A percentile compares a stretch with the other conserved stretches of the same genome.
These are phyloP conservation scores for Yarrowia galli DNA, from an alignment of 1,139 yeast genomes.

Conservation along the genomic window DNA sequence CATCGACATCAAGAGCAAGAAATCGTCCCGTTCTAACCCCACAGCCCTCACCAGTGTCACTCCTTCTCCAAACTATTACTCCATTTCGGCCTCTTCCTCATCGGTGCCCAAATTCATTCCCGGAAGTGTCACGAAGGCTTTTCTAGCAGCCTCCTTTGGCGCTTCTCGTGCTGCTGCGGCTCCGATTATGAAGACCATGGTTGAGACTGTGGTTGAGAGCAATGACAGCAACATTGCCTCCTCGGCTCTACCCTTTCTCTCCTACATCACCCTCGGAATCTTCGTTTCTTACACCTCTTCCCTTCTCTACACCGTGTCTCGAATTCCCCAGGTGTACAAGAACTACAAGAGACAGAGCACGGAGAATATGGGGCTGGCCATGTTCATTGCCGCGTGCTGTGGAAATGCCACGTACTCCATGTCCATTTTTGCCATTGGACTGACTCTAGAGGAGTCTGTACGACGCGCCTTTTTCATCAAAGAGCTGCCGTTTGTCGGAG, in stretches of 20 bases:
- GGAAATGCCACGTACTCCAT: constrained; percentile 85
- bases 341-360: constrained; percentile 81
- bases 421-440: constrained; percentile 59
- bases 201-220: background rate
- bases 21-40: background rate
- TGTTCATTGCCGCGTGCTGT: constrained; percentile 77
- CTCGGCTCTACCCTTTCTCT: constrained; percentile 36
- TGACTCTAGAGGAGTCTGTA: constrained; percentile 21
- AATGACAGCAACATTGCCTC: background rate
- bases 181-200: constrained; percentile 40
- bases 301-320: constrained; percentile 71
- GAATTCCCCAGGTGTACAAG: constrained; percentile 84
- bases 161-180: constrained; percentile 46
- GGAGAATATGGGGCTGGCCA: constrained; percentile 78
- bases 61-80: constrained; percentile 29
- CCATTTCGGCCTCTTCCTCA: constrained; percentile 31
- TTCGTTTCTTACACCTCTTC: constrained; percentile 83
- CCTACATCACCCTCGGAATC: constrained; percentile 40
- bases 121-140: constrained; percentile 40
- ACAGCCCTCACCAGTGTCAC: constrained; percentile 5
- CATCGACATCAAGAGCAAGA: constrained; percentile 8
- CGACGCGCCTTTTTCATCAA: constrained; percentile 27
- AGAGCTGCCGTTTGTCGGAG: constrained; percentile 30
- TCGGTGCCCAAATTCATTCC: constrained; percentile 41
- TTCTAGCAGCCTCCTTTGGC: constrained; percentile 47